Conservation (phyloP, 164 flowering plant genomes). For the Dillenia suffruticosa region DNA sequence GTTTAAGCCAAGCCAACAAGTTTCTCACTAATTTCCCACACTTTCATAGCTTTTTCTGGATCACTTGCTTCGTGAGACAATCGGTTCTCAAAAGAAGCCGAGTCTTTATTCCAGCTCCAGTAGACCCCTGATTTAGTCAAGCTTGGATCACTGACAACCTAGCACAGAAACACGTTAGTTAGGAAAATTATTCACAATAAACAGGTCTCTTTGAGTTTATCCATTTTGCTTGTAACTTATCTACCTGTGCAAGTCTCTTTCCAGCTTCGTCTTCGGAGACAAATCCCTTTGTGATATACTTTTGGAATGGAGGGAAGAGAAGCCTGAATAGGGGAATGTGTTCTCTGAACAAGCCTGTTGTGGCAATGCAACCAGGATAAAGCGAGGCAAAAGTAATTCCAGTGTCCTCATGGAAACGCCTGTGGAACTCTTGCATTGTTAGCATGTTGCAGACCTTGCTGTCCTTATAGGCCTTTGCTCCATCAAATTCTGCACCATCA, state of each 20-base stretch:
- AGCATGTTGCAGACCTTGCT: constrained; percentile 99
- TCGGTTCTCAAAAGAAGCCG: constrained; percentile 93
- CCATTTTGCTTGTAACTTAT: neutral
- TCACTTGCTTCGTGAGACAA: constrained; percentile 93
- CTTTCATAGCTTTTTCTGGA: constrained; percentile 78
- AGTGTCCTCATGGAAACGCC: constrained; percentile 90
- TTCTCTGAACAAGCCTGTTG: constrained; percentile 86
- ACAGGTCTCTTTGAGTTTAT: neutral
- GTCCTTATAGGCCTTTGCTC: constrained; percentile 99
- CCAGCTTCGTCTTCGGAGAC: constrained; percentile 94
- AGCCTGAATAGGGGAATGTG: constrained; percentile 89
- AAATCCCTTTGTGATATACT: constrained; percentile 93
- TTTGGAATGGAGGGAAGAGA: constrained; percentile 98
- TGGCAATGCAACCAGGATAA: constrained; percentile 98
- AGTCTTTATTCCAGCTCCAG: constrained; percentile 99
- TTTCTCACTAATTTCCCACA: constrained; percentile 97
- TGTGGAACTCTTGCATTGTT: constrained; percentile 98
- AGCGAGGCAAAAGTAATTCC: constrained; percentile 91
- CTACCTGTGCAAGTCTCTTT: constrained; percentile 88
- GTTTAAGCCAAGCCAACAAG: constrained; percentile 83
- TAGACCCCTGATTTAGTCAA: constrained; percentile 95
- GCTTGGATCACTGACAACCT: constrained; percentile 95
- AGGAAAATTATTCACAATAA: neutral
- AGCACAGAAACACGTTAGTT: constrained; percentile 5
- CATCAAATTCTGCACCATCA: constrained; percentile 92